Conservation (phyloP, 768 basidiomycete genomes). For the Xerocomus potaroensis region DNA sequence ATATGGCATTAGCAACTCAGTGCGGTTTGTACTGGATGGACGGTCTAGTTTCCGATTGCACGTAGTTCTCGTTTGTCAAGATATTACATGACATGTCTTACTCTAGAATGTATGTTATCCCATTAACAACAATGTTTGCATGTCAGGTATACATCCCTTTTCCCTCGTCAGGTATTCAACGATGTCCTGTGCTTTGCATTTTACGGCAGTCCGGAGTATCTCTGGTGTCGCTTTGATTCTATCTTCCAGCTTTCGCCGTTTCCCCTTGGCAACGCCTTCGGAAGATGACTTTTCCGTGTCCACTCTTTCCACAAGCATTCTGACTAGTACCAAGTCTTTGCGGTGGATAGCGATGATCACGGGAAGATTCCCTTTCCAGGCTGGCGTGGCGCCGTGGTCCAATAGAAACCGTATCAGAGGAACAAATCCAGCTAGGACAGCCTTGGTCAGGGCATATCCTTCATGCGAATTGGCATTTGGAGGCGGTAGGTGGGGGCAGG, state of each 20-base stretch:
- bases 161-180: constrained; percentile 65
- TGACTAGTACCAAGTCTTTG: constrained; percentile 63
- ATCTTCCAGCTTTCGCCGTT: constrained; percentile 57
- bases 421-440: constrained; percentile 60
- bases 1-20: constrained; percentile 19
- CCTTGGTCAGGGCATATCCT: constrained; percentile 80
- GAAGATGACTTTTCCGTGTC: constrained; percentile 23
- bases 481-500: constrained; percentile 33
- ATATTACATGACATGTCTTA: too few relatives aligned
- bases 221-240: constrained; percentile 47
- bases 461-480: constrained; percentile 62
- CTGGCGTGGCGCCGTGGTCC: constrained; percentile 66
- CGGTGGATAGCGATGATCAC: constrained; percentile 72
- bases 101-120: constrained; percentile 15
- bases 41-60: constrained; percentile 4
- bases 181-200: constrained; percentile 61
- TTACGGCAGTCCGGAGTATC: constrained; percentile 67
- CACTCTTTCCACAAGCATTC: constrained; percentile 67
- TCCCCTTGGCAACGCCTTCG: constrained; percentile 26
- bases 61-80: constrained; percentile 1
- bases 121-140: constrained; percentile 53
- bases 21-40: constrained; percentile 18
- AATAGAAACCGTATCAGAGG: constrained; percentile 72
- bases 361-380: constrained; percentile 55
- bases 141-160: constrained; percentile 70